Percentiles rank a stretch among this genome's conserved stretches.
Evolutionary conservation across 495 filamentous ascomycete species (phyloP).

Genomic region (Xylaria palmicola): DNA sequence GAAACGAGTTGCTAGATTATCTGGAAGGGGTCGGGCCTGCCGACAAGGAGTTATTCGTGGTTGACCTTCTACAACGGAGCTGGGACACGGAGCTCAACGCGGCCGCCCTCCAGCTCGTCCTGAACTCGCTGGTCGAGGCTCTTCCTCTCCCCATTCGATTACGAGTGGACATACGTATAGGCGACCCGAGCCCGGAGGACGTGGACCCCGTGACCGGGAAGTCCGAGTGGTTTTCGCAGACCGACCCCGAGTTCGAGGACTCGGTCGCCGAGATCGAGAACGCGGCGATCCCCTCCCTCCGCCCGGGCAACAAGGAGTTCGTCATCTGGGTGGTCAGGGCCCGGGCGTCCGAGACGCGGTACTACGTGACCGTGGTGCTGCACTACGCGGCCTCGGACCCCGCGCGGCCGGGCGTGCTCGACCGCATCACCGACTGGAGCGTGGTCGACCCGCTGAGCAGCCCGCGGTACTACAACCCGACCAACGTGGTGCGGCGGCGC

Average conservation of each 20-base stretch:
- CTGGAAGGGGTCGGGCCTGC: background rate
- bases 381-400: background rate
- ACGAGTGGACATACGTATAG: background rate
- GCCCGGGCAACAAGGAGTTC: background rate
- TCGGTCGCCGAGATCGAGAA: background rate
- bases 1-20: background rate
- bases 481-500: background rate
- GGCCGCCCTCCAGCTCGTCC: background rate
- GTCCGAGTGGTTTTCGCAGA: background rate
- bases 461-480: background rate
- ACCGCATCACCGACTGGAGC: background rate
- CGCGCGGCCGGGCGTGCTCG: background rate
- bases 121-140: background rate
- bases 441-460: background rate
- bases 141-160: background rate
- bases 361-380: conserved; percentile 2
- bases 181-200: background rate
- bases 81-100: background rate
- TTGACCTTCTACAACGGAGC: conserved; percentile 2
- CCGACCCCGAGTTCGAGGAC: background rate
- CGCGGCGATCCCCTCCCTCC: background rate
- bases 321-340: background rate
- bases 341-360: background rate
- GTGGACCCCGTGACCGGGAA: background rate
- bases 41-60: background rate